Base-by-base conservation (phyloP, 148 eudicot species). In the Nepenthes mirabilis region DNA sequence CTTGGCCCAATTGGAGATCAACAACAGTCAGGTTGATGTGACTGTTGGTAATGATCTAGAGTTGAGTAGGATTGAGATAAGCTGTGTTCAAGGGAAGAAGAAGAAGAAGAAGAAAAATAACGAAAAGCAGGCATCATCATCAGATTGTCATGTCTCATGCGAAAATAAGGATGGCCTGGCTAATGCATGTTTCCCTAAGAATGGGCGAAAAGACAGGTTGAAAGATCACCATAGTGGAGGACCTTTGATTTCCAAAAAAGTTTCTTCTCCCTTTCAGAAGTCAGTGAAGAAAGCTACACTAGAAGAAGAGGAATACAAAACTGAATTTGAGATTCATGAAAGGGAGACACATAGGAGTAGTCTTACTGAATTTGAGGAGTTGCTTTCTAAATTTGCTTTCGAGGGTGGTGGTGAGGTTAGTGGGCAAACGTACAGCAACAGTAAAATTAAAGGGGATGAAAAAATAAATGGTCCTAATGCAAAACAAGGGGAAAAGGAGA, bases 301-400 rank as follows among this genome's bases (percentile, higher is more conserved):
- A 40, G 69, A 66, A 14, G 61, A 52, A 58, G 43, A 56, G 64
- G 49, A 34, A 37, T 70, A 58, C 40, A 61, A 65, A 50, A 34
- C 67, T 33, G 34, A 36, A 40, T 23, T 2, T 43, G 12, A 45
- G 33, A 13, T 11, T 40, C 56, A 32, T 32, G 10, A 45, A 48
- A 57, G 33, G 43, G 57, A 36, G 60, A 52, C 34, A 48, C 11
- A 9, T 37, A 52, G 12, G 57, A 53, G 43, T 43, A 9, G 36
- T 14, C 11, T 33, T 47, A 8, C n/a, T 36, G 50, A 68, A 34
- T 53, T 75, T 56, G 78, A 72, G 36, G 67, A 72, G 47, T 3
- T 81, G 2, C 52, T 81, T n/a, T 68, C 80, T 36, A 64, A 65
- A 58, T 81, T 64, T 73, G 37, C 47, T 45, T 81, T 64, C 69